Conservation (phyloP, 768 basidiomycete genomes). For the Agrocybe chaxingu region DNA sequence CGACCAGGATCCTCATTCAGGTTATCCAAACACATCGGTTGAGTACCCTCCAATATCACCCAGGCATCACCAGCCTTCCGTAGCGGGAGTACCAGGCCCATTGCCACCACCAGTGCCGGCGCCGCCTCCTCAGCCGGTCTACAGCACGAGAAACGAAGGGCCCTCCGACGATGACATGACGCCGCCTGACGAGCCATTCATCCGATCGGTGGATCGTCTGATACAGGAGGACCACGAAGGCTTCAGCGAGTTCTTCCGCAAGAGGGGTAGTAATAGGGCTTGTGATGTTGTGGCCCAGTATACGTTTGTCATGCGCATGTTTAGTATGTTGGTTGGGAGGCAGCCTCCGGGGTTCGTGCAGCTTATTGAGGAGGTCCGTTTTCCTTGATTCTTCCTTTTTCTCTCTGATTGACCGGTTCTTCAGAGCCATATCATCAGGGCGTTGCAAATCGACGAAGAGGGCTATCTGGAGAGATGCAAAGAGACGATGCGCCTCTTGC, state of each 20-base stretch:
- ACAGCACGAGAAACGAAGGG: conserved; percentile 25
- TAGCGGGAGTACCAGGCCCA: too few relatives aligned
- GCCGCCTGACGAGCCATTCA: conserved; percentile 38
- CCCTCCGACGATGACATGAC: conserved; percentile 31
- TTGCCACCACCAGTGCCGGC: background rate
- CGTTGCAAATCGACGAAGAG: conserved; percentile 40
- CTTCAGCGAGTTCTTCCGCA: conserved; percentile 43
- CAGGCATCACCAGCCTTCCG: too few relatives aligned
- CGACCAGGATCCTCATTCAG: too few relatives aligned
- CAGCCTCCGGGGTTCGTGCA: conserved; percentile 33
- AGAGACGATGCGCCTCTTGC: conserved; percentile 48
- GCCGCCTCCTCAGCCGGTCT: conserved; percentile 1
- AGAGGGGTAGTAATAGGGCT: conserved; percentile 6
- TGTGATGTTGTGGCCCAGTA: conserved; percentile 47
- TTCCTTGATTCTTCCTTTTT: background rate
- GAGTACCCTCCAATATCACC: too few relatives aligned
- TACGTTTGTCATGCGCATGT: conserved; percentile 45
- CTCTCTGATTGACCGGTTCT: background rate
- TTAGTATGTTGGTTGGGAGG: conserved; percentile 42
- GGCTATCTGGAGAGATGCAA: conserved; percentile 45
- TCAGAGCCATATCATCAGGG: conserved; percentile 52
- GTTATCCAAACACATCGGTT: too few relatives aligned
- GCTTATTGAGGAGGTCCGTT: conserved; percentile 45
- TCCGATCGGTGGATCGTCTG: conserved; percentile 30
- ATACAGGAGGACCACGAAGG: conserved; percentile 38